Base-by-base conservation (phyloP, 2,329 filamentous ascomycete genomes). In the Colletotrichum falcatum region DNA sequence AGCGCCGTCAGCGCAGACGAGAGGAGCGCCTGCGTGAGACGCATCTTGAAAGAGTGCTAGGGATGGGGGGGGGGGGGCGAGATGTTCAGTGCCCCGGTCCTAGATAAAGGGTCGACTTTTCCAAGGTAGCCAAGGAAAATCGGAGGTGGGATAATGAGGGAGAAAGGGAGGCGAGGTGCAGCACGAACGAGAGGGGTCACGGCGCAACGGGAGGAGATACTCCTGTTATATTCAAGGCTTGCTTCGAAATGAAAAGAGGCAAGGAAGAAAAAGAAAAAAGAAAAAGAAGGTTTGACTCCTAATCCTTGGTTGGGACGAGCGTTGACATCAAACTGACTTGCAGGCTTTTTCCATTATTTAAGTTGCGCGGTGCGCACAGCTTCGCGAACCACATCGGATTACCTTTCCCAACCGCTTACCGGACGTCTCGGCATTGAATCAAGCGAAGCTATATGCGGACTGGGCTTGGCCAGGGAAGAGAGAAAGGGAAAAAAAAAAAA, bases 371-470 rank as follows among this genome's bases (percentile, higher is more conserved):
- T 44, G 30, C 42, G 64, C 59, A 63, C 55, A 62, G 64, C 46
- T 66, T 70, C 44, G 1, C 16, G 14, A 9, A 30, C 58, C 58
- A 59, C 53, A 71, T 63, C 58, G 53, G 59, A 68, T 71, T 63
- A 26, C 28, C n/a, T n/a, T 30, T 48, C 37, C 51, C 64, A 53
- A 56, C 54, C 46, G 18, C 55, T 28, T 28, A 28, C 63, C 68
- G 64, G 68, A 54, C 68, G 58, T 48, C 58, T 59, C 68, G 68
- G 64, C 64, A 70, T 70, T 59, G 53, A 71, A 37, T 59, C 59
- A 63, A 71, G 64, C 55, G 49, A 30, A 39, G 42, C 35, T 61
- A 26, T 51, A 35, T 61, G 49, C 20, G 37, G 48, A 46, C 51
- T 66, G 56, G 48, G 46, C 48, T 61, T 48, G 26, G 8, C 16